A percentile compares a stretch with the other conserved stretches of the same genome.
These are phyloP conservation scores for Cotoneaster glaucophyllus DNA, from an alignment of 306 rosid genomes.

Conservation along the genomic window DNA sequence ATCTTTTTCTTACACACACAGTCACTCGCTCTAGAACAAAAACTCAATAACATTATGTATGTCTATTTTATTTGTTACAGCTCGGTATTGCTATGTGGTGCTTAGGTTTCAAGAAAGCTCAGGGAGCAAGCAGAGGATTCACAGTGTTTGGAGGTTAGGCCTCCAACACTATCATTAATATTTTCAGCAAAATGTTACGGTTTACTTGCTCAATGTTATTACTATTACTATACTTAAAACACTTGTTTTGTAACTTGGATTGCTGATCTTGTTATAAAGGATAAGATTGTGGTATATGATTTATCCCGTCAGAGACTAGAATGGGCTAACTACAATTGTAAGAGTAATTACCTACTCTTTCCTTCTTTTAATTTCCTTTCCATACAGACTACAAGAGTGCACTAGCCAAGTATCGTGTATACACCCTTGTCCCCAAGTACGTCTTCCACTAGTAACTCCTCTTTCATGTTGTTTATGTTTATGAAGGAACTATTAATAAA, in stretches of 20 bases:
- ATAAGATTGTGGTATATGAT: conserved; percentile 79
- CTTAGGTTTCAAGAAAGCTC: conserved; percentile 67
- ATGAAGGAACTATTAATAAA: no score
- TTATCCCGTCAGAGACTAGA: conserved; percentile 66
- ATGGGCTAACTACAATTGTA: conserved; percentile 83
- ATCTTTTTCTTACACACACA: not conserved
- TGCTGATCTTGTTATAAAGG: conserved; percentile 78
- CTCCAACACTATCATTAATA: not conserved
- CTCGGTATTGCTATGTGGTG: conserved; percentile 75
- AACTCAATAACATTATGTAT: conserved; percentile 20
- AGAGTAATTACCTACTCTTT: conserved; percentile 25
- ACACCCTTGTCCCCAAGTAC: no score
- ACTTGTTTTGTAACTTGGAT: not conserved
- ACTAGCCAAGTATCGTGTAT: no score
- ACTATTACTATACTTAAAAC: no score
- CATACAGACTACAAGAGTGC: no score
- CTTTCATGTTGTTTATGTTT: no score
- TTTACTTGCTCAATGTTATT: no score
- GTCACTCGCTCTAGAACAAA: not conserved
- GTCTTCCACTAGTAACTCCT: no score
- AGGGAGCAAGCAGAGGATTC: conserved; percentile 37
- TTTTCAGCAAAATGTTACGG: no score
- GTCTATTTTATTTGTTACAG: conserved; percentile 28
- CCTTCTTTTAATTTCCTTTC: not conserved
- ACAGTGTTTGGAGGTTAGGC: conserved; percentile 80